Conservation (phyloP, 1,284 basidiomycete species). For the Irpex sp. region DNA sequence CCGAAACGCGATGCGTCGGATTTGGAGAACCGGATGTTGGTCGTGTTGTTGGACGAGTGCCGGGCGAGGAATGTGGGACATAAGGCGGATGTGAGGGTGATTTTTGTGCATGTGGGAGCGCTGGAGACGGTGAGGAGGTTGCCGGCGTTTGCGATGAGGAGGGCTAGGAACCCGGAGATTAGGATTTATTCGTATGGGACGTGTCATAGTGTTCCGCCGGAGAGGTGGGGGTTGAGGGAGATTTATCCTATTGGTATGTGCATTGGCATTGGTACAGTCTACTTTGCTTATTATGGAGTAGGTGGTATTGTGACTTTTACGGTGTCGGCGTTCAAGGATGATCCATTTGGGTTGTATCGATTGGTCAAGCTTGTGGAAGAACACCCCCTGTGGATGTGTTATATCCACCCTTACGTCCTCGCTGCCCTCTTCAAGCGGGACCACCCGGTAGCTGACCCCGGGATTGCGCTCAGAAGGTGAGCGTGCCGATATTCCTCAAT, state of each 20-base stretch:
- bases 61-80: slow-evolving; percentile 33
- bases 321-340: slow-evolving; percentile 48
- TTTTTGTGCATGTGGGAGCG: slow-evolving; percentile 66
- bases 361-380: slow-evolving; percentile 45
- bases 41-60: slow-evolving; percentile 40
- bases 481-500: neutral
- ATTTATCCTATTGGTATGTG: slow-evolving; percentile 60
- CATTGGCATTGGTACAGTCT: slow-evolving; percentile 9
- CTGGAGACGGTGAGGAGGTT: slow-evolving; percentile 44
- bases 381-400: slow-evolving; percentile 65
- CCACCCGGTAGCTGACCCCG: slow-evolving; percentile 19
- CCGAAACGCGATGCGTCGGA: slow-evolving; percentile 18
- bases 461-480: slow-evolving; percentile 22
- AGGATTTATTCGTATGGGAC: slow-evolving; percentile 67
- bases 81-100: slow-evolving; percentile 38
- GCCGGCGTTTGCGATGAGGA: slow-evolving; percentile 42
- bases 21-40: slow-evolving; percentile 44
- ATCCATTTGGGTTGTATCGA: slow-evolving; percentile 41
- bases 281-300: slow-evolving; percentile 22
- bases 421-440: slow-evolving; percentile 37
- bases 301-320: slow-evolving; percentile 70
- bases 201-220: slow-evolving; percentile 42
- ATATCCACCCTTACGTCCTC: slow-evolving; percentile 56
- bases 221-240: slow-evolving; percentile 55
- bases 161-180: slow-evolving; percentile 37